Base-by-base conservation (phyloP, 306 rosid species). In the Albizia julibrissin region DNA sequence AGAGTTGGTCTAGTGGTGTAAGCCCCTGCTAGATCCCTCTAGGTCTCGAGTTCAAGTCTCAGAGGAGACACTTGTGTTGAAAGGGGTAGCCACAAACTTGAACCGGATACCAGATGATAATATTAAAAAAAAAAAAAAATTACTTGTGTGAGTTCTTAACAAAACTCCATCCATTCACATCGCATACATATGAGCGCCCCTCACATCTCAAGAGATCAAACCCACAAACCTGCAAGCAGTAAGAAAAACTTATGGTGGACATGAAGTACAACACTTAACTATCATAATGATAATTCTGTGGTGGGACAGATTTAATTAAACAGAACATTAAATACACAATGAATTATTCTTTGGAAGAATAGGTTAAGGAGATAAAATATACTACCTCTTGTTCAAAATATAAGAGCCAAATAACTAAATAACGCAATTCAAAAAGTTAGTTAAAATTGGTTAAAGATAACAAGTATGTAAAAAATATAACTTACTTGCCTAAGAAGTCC, bases 101-200 rank as follows among this genome's bases (percentile, higher is more conserved):
- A 37, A 37, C 8, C 40, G 1, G 4, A 37, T 37, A 37, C 8
- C 1, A 1, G 1, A 37, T 37, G 40, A 37, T 37, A 37, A 37
- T 6, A 37, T 34, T 5, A 34, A 34, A 34, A 34, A 34, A 5
- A 4, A 33, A 33, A 4, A 79, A 29, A 34, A 72, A 21, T 88
- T 92, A 95, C 99, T 95, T 95, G 96, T 95, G 85, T 40, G 99
- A 95, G 78, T 95, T 95, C 80, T 95, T 95, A 66, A 95, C 99
- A 71, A 95, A 95, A 86, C 99, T 95, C 99, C 99, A 95, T 72
- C 99, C 99, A 85, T 95, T 95, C 83, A 95, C 99, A 73, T 95
- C 99, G 89, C 98, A 95, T 85, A 95, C 99, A 69, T 95, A 95
- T 24, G 99, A 95, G 76, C 94, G 90, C 37, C 99, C 99, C 82